Evolutionary conservation across 768 basidiomycete species (phyloP).

Genomic region (Solioccasus polychromus): DNA sequence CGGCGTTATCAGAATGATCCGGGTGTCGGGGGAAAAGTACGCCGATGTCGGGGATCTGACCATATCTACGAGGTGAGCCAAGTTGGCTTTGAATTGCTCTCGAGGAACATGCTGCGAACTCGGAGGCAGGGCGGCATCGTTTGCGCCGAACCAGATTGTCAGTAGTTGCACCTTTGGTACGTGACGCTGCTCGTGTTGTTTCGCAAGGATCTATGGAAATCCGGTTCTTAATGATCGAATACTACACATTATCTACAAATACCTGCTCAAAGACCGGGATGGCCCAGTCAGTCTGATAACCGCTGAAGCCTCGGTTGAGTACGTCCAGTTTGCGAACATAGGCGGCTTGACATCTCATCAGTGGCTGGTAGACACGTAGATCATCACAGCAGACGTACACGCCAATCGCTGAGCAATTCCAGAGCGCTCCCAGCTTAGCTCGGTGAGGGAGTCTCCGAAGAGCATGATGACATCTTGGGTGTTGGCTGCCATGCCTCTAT

Average conservation of each 20-base stretch:
- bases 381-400: constrained; percentile 17
- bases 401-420: constrained; percentile 71
- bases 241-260: not conserved
- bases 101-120: constrained; percentile 78
- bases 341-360: constrained; percentile 43
- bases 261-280: constrained; percentile 79
- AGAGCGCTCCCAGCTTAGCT: constrained; percentile 55
- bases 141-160: constrained; percentile 87
- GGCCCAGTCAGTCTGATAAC: constrained; percentile 88
- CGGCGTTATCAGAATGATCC: constrained; percentile 78
- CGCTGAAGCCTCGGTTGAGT: constrained; percentile 80
- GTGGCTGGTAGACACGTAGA: not conserved
- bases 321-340: constrained; percentile 84
- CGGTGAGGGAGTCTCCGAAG: constrained; percentile 82
- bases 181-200: constrained; percentile 41
- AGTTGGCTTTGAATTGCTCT: constrained; percentile 58
- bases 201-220: constrained; percentile 53
- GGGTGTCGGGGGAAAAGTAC: constrained; percentile 68
- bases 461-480: constrained; percentile 69
- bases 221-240: not conserved
- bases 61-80: constrained; percentile 58
- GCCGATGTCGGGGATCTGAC: constrained; percentile 60
- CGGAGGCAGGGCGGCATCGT: constrained; percentile 71
- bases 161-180: constrained; percentile 68
- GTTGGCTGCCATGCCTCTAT: constrained; percentile 43